A percentile compares a stretch with the other conserved stretches of the same genome.
Conservation (phyloP, 1,284 basidiomycete genomes). For the Puccinia hordei region DNA sequence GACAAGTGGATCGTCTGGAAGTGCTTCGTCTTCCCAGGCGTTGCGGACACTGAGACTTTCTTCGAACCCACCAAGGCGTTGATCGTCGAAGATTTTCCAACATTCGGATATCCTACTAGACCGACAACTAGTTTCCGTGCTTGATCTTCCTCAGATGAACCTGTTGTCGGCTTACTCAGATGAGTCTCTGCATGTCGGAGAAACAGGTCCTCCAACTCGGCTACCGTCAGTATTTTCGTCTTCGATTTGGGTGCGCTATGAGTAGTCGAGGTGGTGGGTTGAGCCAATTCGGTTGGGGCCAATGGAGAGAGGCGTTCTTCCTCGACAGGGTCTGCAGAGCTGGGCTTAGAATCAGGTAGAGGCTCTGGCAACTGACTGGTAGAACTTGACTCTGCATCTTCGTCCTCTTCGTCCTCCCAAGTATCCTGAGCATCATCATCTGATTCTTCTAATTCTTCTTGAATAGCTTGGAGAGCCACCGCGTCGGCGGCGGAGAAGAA, state of each 20-base stretch:
- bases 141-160: neutral
- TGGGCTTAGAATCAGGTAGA: neutral
- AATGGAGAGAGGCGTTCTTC: neutral
- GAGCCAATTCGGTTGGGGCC: neutral
- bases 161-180: neutral
- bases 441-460: constrained; percentile 62
- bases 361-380: neutral
- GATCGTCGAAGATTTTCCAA: constrained; percentile 67
- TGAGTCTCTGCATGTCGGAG: constrained; percentile 71
- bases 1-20: constrained; percentile 97
- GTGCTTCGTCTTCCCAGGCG: constrained; percentile 98
- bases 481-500: constrained; percentile 96
- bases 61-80: constrained; percentile 70
- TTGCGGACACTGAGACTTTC: constrained; percentile 95
- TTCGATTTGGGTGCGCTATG: constrained; percentile 59
- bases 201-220: constrained; percentile 88
- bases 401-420: constrained; percentile 52
- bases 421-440: constrained; percentile 58
- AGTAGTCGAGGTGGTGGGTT: neutral
- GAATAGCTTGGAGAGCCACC: constrained; percentile 67
- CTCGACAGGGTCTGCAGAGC: neutral
- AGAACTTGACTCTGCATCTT: constrained; percentile 49
- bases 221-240: constrained; percentile 78
- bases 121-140: constrained; percentile 69
- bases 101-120: constrained; percentile 68